Conservation (phyloP, 768 basidiomycete genomes). For the Epithele typhae region DNA sequence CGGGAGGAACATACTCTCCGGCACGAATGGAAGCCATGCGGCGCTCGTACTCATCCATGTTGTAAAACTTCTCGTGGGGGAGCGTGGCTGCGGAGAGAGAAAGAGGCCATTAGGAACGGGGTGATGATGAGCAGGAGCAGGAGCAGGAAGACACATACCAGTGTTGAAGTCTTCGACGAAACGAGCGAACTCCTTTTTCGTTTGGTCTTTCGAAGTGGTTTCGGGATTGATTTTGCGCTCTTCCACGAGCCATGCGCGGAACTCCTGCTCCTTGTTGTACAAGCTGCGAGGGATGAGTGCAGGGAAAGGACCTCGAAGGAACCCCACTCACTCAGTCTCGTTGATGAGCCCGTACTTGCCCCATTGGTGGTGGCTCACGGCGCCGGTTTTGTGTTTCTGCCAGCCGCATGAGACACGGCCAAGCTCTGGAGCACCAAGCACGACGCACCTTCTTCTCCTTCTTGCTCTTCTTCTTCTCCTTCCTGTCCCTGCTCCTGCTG, state of each 20-base stretch:
- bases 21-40: slow-evolving; percentile 81
- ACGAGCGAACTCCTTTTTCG: slow-evolving; percentile 76
- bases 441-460: slow-evolving; percentile 62
- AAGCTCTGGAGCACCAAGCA: neutral
- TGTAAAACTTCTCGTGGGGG: slow-evolving; percentile 93
- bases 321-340: slow-evolving; percentile 69
- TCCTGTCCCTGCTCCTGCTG: slow-evolving; percentile 38
- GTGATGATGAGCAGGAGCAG: neutral
- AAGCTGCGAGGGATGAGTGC: too few relatives aligned
- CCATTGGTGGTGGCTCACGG: slow-evolving; percentile 65
- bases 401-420: neutral
- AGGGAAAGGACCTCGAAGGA: too few relatives aligned
- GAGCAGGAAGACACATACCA: slow-evolving; percentile 50
- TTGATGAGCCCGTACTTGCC: slow-evolving; percentile 87
- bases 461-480: slow-evolving; percentile 56
- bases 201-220: slow-evolving; percentile 78
- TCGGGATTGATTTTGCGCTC: slow-evolving; percentile 91
- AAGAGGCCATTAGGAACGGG: too few relatives aligned
- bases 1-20: slow-evolving; percentile 76
- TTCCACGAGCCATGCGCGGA: slow-evolving; percentile 90
- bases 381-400: slow-evolving; percentile 57
- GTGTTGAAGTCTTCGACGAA: slow-evolving; percentile 87
- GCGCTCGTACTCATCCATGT: slow-evolving; percentile 79
- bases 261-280: slow-evolving; percentile 80
- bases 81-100: slow-evolving; percentile 79